Percentiles rank a stretch among this genome's conserved stretches.
phyloP scores from a whole-genome alignment of 257 asterid species.

The Leptodermis oblonga region DNA sequence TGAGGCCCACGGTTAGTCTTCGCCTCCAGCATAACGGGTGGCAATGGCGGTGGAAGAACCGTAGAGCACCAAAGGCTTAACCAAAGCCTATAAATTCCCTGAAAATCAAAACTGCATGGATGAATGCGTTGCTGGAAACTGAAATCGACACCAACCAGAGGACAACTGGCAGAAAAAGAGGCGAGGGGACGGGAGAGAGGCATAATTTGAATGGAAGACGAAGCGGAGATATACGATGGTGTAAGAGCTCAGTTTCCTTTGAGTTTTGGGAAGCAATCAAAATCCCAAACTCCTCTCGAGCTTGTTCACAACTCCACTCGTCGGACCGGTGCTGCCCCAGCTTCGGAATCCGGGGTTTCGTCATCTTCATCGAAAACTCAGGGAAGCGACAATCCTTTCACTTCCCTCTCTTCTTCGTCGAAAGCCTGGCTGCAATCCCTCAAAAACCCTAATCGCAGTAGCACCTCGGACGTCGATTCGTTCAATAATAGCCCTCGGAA shows the following conservation, averaged over 20 bases:
- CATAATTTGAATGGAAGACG: slow-evolving; percentile 53
- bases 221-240: slow-evolving; percentile 66
- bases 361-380: slow-evolving; percentile 1
- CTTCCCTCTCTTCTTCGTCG: slow-evolving; percentile 53
- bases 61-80: neutral
- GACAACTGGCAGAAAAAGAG: neutral
- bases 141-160: neutral
- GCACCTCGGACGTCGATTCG: neutral
- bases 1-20: too few relatives aligned
- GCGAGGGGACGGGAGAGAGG: neutral
- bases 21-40: neutral
- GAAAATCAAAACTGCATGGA: slow-evolving; percentile 10
- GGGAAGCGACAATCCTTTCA: slow-evolving; percentile 29
- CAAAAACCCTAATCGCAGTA: slow-evolving; percentile 28
- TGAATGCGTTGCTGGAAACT: too few relatives aligned
- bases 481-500: slow-evolving; percentile 4
- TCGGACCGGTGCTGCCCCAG: slow-evolving; percentile 31
- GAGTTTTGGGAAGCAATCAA: slow-evolving; percentile 71
- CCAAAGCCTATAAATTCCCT: slow-evolving; percentile 22
- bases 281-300: slow-evolving; percentile 64
- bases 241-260: slow-evolving; percentile 74
- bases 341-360: slow-evolving; percentile 6
- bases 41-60: slow-evolving; percentile 5
- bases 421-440: slow-evolving; percentile 51
- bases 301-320: slow-evolving; percentile 77